These are phyloP conservation scores for Populus euphratica DNA, from an alignment of 345 rosid species.

Conservation along the genomic window DNA sequence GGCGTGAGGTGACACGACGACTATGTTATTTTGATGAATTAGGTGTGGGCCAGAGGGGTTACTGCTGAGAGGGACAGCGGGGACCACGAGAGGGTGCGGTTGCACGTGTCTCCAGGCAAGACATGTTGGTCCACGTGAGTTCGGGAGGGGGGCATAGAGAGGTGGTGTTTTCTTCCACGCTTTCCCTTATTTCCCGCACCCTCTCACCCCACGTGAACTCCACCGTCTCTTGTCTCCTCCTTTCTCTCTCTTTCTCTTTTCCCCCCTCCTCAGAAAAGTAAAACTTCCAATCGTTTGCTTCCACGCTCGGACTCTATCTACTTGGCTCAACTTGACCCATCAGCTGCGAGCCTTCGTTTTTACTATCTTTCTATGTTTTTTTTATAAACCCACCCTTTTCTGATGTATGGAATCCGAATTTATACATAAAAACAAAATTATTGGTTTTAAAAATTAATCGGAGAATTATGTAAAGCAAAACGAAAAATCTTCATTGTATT, in stretches of 20 bases:
- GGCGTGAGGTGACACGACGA: conserved; percentile 36
- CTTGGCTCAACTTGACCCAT: neutral
- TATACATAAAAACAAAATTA: too few species aligned
- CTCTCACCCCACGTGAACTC: conserved; percentile 45
- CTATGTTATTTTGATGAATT: conserved; percentile 7
- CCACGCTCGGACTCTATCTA: neutral
- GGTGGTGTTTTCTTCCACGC: conserved; percentile 29
- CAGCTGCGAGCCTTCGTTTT: neutral
- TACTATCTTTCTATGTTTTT: too few species aligned
- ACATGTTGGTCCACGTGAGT: conserved; percentile 64
- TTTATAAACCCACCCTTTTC: too few species aligned
- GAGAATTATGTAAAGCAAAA: too few species aligned
- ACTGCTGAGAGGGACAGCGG: neutral
- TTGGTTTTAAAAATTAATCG: too few species aligned
- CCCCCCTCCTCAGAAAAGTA: neutral
- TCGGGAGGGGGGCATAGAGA: neutral
- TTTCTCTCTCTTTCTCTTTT: neutral
- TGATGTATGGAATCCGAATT: too few species aligned
- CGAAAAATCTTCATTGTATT: too few species aligned
- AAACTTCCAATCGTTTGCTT: neutral
- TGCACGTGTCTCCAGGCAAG: conserved; percentile 54
- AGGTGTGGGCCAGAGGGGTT: conserved; percentile 16
- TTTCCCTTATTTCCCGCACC: conserved; percentile 27
- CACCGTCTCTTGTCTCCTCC: conserved; percentile 42
- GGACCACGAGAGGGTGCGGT: conserved; percentile 2